Evolutionary conservation across 1,139 yeast species (phyloP).

Genomic region (Suhomyces yuchorum): DNA sequence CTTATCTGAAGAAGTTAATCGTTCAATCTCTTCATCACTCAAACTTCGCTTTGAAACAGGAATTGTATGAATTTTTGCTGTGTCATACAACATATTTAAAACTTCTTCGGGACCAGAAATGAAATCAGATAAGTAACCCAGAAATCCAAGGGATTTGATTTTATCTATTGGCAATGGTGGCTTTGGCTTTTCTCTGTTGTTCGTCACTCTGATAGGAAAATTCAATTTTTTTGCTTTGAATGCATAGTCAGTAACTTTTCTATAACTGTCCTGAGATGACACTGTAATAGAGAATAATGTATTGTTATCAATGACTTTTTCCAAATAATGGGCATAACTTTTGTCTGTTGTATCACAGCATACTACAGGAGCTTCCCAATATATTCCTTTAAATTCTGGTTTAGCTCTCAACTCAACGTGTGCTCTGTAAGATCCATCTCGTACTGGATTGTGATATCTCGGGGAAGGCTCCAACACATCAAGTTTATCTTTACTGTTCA

Average conservation of each 20-base stretch:
- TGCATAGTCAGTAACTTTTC: slow-evolving; percentile 36
- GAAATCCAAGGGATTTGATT: slow-evolving; percentile 64
- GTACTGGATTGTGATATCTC: slow-evolving; percentile 29
- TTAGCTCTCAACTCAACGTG: slow-evolving; percentile 35
- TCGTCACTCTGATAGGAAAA: slow-evolving; percentile 39
- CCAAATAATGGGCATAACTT: slow-evolving; percentile 56
- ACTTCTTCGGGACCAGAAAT: slow-evolving; percentile 77
- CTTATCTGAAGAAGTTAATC: slow-evolving; percentile 36
- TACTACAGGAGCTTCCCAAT: slow-evolving; percentile 78
- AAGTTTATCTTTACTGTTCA: slow-evolving; percentile 55
- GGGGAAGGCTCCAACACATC: slow-evolving; percentile 38
- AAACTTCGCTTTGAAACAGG: slow-evolving; percentile 60
- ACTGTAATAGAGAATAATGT: slow-evolving; percentile 54
- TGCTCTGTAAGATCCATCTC: slow-evolving; percentile 34
- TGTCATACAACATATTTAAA: slow-evolving; percentile 68
- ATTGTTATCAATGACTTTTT: slow-evolving; percentile 55
- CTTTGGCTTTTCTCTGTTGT: slow-evolving; percentile 14
- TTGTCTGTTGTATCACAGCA: slow-evolving; percentile 57
- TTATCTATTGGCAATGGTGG: slow-evolving; percentile 27
- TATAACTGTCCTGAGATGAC: slow-evolving; percentile 44
- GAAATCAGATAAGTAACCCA: slow-evolving; percentile 74
- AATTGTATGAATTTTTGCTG: slow-evolving; percentile 56
- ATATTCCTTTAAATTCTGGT: slow-evolving; percentile 37
- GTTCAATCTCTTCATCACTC: slow-evolving; percentile 41
- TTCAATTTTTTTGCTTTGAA: slow-evolving; percentile 30